A percentile compares a stretch with the other conserved stretches of the same genome.
Conservation (phyloP, 208 protist genomes). For the Phytomonas sp. region DNA sequence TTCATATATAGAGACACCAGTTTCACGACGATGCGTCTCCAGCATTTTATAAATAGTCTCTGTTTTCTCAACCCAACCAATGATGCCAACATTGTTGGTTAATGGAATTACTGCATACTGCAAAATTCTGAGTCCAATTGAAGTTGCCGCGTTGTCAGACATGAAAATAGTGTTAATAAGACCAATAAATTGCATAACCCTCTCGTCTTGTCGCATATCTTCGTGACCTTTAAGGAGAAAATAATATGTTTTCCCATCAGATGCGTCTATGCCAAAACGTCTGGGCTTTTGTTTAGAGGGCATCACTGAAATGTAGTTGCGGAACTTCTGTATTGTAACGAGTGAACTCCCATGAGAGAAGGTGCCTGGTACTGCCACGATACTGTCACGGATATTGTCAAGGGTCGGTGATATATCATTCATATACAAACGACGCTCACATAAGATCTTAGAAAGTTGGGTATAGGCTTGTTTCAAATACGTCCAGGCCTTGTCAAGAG, state of each 20-base stretch:
- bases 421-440: conserved; percentile 73
- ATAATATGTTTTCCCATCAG: conserved; percentile 93
- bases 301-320: conserved; percentile 93
- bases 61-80: conserved; percentile 98
- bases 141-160: conserved; percentile 67
- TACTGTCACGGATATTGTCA: conserved; percentile 88
- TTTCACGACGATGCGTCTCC: conserved; percentile 57
- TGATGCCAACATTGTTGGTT: conserved; percentile 97
- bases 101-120: conserved; percentile 98
- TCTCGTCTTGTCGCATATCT: conserved; percentile 98
- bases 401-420: conserved; percentile 92
- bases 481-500: conserved; percentile 57
- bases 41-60: conserved; percentile 94
- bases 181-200: conserved; percentile 99
- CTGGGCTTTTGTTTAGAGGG: conserved; percentile 99
- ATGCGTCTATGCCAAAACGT: conserved; percentile 94
- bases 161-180: conserved; percentile 98
- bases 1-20: conserved; percentile 75
- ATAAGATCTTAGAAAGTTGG: conserved; percentile 62
- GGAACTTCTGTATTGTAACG: conserved; percentile 94
- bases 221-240: conserved; percentile 99
- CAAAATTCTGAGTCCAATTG: conserved; percentile 90
- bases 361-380: conserved; percentile 96
- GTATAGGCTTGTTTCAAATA: conserved; percentile 82
- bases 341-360: conserved; percentile 88